Evolutionary conservation across 371 early-diverging fungal genomes (phyloP).

Genomic region (Mortierella sp.): DNA sequence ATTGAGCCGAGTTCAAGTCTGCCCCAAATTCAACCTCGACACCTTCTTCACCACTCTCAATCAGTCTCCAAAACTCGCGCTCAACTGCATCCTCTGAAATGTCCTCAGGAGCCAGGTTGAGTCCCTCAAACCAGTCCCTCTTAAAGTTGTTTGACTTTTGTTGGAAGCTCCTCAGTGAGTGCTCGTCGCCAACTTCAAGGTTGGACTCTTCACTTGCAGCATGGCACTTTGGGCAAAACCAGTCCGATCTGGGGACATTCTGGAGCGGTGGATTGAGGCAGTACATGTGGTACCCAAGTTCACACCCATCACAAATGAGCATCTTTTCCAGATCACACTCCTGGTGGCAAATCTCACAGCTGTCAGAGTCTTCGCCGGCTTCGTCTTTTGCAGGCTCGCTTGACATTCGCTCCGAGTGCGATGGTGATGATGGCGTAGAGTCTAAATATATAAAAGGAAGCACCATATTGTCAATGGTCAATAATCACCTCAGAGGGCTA

Average conservation of each 20-base stretch:
- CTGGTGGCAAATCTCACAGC: constrained; percentile 70
- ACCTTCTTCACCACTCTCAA: constrained; percentile 85
- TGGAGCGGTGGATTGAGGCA: constrained; percentile 82
- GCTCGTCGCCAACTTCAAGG: constrained; percentile 87
- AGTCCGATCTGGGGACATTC: constrained; percentile 77
- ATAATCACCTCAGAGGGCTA: too few relatives aligned
- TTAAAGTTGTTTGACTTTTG: constrained; percentile 85
- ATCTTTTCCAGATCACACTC: constrained; percentile 71
- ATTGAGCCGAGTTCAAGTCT: constrained; percentile 89
- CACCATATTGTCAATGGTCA: background rate
- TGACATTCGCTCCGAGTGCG: constrained; percentile 38
- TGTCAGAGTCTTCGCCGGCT: constrained; percentile 48
- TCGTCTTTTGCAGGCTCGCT: constrained; percentile 29
- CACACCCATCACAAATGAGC: constrained; percentile 91
- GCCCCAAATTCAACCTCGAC: constrained; percentile 97
- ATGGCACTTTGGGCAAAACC: constrained; percentile 89
- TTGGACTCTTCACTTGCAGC: constrained; percentile 89
- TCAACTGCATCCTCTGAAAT: constrained; percentile 88
- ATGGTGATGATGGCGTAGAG: constrained; percentile 47
- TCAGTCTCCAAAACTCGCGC: constrained; percentile 93
- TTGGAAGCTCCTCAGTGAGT: constrained; percentile 84
- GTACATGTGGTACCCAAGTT: constrained; percentile 81
- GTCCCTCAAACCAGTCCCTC: constrained; percentile 72
- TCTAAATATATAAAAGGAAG: constrained; percentile 8
- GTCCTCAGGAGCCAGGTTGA: constrained; percentile 21